Base-by-base conservation (phyloP, 257 asterid species). In the Verbascum thapsus region DNA sequence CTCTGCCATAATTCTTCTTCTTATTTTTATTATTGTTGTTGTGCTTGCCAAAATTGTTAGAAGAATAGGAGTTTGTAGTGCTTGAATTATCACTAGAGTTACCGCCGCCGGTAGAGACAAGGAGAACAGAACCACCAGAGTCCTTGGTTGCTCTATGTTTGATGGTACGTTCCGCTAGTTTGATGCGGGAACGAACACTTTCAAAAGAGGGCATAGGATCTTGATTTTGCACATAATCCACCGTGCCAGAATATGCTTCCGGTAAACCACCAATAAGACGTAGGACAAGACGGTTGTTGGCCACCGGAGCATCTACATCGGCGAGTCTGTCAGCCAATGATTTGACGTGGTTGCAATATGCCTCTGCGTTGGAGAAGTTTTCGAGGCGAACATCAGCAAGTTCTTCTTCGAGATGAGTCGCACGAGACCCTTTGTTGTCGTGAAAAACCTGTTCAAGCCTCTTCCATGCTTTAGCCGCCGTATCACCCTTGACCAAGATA, bases 381-480 rank as follows among this genome's bases (percentile, higher is more conserved):
- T 13, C 26, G 22, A 19, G 26, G 17, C 26, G 23, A 16, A 50
- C 8, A 5, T 4, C 5, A 11, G 50, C 50, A 11, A 43, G 50
- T 43, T 43, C 50, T 43, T 43, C 50, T 11, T 43, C 50, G n/a
- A 43, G 50, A 12, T 43, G 50, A n/a, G n/a, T n/a, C n/a, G n/a
- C n/a, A n/a, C n/a, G n/a, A n/a, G n/a, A n/a, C n/a, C n/a, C n/a
- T n/a, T 43, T 43, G n/a, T 43, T 43, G 13, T 43, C 50, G 3
- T 12, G 6, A 11, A 43, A 43, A 3, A 43, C n/a, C 5, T 5
- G 13, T 43, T 43, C 50, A 16, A 43, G 50, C 9, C 13, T 9
- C 3, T 7, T 12, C 26, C 56, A 50, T 2, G 56, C 56, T 4
- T 7, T 2, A 23, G 20, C 23, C 11, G 56, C 56, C 6, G 56